A percentile compares a stretch with the other conserved stretches of the same genome.
Evolutionary conservation across 1,284 basidiomycete genomes (phyloP).

Genomic region (Leccinum brunneo-olivaceum): DNA sequence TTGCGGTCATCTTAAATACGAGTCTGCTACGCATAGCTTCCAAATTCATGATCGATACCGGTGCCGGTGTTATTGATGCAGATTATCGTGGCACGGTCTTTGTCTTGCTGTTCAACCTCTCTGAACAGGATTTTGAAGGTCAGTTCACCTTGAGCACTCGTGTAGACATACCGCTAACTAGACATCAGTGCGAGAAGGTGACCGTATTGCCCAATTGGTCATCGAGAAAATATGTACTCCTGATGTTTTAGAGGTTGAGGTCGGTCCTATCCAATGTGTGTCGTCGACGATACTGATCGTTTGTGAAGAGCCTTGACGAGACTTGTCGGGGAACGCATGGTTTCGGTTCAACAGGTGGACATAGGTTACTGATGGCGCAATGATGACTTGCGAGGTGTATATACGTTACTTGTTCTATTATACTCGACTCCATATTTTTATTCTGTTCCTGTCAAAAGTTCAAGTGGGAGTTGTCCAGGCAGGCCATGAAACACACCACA

Average conservation of each 20-base stretch:
- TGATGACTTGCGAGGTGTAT: conserved; percentile 6
- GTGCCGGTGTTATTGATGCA: conserved; percentile 93
- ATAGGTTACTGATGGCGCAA: conserved; percentile 36
- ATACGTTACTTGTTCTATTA: background rate
- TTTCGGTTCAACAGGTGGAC: conserved; percentile 93
- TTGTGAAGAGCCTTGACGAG: conserved; percentile 66
- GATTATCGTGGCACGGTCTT: conserved; percentile 93
- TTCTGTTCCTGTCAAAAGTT: too few species aligned
- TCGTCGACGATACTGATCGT: conserved; percentile 4
- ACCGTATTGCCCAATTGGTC: conserved; percentile 92
- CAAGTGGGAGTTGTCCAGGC: too few species aligned
- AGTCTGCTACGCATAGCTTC: conserved; percentile 66
- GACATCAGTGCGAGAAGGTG: conserved; percentile 77
- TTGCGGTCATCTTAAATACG: background rate
- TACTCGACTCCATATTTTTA: too few species aligned
- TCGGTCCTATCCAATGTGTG: conserved; percentile 33
- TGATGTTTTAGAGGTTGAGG: conserved; percentile 79
- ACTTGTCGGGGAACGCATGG: conserved; percentile 84
- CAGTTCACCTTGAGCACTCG: conserved; percentile 19
- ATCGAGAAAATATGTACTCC: conserved; percentile 88
- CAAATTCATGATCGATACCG: conserved; percentile 96
- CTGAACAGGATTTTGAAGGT: conserved; percentile 85
- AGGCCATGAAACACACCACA: conserved; percentile 5
- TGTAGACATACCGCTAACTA: background rate
- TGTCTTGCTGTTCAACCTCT: conserved; percentile 93